Percentiles rank a stretch among this genome's conserved stretches.
Evolutionary conservation across 1,284 basidiomycete species (phyloP).

Genomic region (Sporisorium reilianum): DNA sequence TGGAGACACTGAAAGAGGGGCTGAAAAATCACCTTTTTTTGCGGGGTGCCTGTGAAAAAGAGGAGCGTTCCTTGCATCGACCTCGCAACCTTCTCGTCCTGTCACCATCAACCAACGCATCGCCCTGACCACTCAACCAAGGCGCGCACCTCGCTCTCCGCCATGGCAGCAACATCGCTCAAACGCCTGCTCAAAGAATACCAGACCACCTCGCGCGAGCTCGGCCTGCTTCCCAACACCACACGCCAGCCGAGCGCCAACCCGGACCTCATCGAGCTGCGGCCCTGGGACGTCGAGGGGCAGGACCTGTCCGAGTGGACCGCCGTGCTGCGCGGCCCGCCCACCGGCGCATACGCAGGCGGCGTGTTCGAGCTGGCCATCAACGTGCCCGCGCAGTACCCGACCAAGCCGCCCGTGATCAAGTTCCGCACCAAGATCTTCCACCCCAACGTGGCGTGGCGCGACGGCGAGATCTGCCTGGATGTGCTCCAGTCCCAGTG

Average conservation of each 20-base stretch:
- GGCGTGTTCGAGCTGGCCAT: slow-evolving; percentile 59
- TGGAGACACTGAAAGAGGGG: too few relatives aligned
- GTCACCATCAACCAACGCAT: too few relatives aligned
- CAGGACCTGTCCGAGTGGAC: slow-evolving; percentile 64
- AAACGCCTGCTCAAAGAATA: slow-evolving; percentile 60
- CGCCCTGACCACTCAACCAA: too few relatives aligned
- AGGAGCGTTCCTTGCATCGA: too few relatives aligned
- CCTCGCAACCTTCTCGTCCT: too few relatives aligned
- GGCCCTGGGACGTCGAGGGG: slow-evolving; percentile 57
- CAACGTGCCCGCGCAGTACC: slow-evolving; percentile 55
- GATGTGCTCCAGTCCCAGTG: slow-evolving; percentile 67
- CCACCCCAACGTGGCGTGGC: slow-evolving; percentile 66
- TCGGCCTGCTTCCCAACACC: slow-evolving; percentile 18
- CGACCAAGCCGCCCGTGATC: slow-evolving; percentile 65
- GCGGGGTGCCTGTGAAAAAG: too few relatives aligned
- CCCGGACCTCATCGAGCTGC: slow-evolving; percentile 54
- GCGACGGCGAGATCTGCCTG: slow-evolving; percentile 68
- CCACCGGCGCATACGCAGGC: slow-evolving; percentile 38
- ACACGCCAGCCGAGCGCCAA: slow-evolving; percentile 26
- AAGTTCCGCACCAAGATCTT: slow-evolving; percentile 62
- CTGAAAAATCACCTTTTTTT: too few relatives aligned
- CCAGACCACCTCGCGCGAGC: slow-evolving; percentile 32
- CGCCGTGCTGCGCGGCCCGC: slow-evolving; percentile 52
- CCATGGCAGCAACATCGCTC: slow-evolving; percentile 33
- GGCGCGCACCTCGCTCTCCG: too few relatives aligned